These are phyloP conservation scores for Bipolaris gigantea DNA, from an alignment of 2,329 filamentous ascomycete genomes.

Conservation along the genomic window DNA sequence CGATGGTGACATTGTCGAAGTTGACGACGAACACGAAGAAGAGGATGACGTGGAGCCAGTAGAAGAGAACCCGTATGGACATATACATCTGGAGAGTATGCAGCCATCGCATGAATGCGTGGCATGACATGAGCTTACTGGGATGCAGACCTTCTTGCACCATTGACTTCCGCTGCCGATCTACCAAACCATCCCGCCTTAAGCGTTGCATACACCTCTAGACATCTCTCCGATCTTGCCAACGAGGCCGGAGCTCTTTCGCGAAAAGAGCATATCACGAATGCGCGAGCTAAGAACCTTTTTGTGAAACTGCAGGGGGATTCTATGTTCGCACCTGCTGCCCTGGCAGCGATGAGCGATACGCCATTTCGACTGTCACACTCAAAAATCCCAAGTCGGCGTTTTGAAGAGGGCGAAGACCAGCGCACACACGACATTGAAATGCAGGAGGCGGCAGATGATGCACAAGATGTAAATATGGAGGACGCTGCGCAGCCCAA, in stretches of 20 bases:
- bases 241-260: constrained; percentile 70
- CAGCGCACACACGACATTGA: constrained; percentile 14
- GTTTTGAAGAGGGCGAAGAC: constrained; percentile 13
- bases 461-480: constrained; percentile 33
- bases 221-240: constrained; percentile 71
- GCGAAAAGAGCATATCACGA: constrained; percentile 71
- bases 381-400: constrained; percentile 14
- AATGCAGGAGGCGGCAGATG: constrained; percentile 17
- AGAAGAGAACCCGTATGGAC: constrained; percentile 73
- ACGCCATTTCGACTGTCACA: constrained; percentile 25
- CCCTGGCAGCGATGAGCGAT: constrained; percentile 52
- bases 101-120: background rate
- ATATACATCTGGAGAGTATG: constrained; percentile 71
- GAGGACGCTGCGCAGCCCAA: constrained; percentile 27
- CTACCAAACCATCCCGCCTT: constrained; percentile 73
- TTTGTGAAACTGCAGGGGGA: constrained; percentile 75
- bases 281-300: constrained; percentile 75
- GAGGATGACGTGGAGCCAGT: constrained; percentile 62
- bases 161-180: constrained; percentile 73
- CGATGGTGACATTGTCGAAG: constrained; percentile 76
- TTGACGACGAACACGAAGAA: constrained; percentile 69
- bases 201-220: constrained; percentile 73
- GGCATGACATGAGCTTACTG: constrained; percentile 29
- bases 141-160: constrained; percentile 68
- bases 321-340: constrained; percentile 64